Evolutionary conservation across 1,284 basidiomycete genomes (phyloP).

Genomic region (Phylloporus gajari): DNA sequence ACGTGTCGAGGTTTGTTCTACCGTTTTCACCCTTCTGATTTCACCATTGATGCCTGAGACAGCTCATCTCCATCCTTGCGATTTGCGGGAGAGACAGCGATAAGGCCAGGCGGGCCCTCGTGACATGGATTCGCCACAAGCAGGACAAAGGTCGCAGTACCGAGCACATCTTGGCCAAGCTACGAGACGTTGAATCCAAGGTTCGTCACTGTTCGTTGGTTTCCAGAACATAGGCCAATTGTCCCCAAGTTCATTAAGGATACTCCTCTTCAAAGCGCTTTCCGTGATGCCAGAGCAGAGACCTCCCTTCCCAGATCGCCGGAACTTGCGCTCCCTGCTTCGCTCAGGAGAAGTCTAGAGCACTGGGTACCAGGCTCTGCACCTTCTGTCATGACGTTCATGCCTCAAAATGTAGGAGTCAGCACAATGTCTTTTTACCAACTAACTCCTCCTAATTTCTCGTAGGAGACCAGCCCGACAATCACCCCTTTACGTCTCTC

Average conservation of each 20-base stretch:
- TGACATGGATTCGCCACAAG: conserved; percentile 44
- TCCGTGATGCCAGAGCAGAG: conserved; percentile 45
- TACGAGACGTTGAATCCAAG: conserved; percentile 44
- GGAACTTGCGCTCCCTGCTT: conserved; percentile 38
- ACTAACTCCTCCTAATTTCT: not conserved
- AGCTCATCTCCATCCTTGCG: conserved; percentile 47
- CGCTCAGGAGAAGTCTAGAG: conserved; percentile 1
- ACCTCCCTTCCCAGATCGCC: conserved; percentile 40
- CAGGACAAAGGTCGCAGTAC: conserved; percentile 42
- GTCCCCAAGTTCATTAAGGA: conserved; percentile 43
- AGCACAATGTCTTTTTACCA: conserved; percentile 7
- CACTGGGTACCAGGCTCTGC: not conserved
- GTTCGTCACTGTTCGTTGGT: conserved; percentile 21
- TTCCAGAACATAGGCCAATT: conserved; percentile 17
- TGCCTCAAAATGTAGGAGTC: not conserved
- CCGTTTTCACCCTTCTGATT: not conserved
- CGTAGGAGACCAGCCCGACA: not conserved
- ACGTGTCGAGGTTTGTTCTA: conserved; percentile 39
- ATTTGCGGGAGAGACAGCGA: conserved; percentile 44
- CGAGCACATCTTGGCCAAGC: conserved; percentile 43
- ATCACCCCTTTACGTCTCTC: conserved; percentile 13
- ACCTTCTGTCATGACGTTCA: not conserved
- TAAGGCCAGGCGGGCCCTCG: conserved; percentile 40
- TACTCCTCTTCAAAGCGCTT: conserved; percentile 36
- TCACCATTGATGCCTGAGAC: conserved; percentile 9